Evolutionary conservation across 2,329 filamentous ascomycete species (phyloP), one percentile per base, ranked within the genome.

Genomic region (Eutypa lata): DNA sequence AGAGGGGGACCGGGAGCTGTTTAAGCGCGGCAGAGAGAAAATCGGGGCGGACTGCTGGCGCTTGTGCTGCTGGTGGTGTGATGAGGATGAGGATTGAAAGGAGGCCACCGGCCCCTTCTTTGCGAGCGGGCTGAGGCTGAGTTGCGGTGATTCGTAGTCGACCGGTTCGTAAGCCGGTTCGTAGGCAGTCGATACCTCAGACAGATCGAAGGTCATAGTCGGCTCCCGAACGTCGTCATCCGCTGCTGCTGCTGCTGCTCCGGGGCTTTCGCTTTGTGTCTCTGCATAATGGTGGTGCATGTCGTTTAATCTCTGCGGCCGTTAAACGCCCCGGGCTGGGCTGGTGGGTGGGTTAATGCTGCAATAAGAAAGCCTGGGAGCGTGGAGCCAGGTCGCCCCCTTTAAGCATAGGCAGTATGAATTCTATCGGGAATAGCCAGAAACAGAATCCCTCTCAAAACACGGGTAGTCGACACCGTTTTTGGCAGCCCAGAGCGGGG

Each of bases 1-100:
- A 19, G 59, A 51, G 16, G 45, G 58, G 33, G 55, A 45, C 19
- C 22, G 13, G 22, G 42, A 28, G 4, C 26, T 47, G 43, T 54
- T 59, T 33, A 51, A 31, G 43, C 37, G 48, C n/a, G 51, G 53
- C 16, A 54, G 48, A 13, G 59, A 37, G 47, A 61, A 49, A 24
- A 42, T 57, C 16, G 63, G 60, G 14, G 56, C 56, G 2, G 63
- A 65, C 26, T 64, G 63, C 48, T 67, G 66, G 7, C 65, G 62
- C 47, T 63, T 61, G 45, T 67, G 65, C 35, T 61, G 62, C 33
- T 57, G 45, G 44, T 59, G 50, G 43, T 51, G 53, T 19, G 59
- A 50, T 35, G 49, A 44, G 3, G 13, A 24, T 14, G 22, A 16
- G 3, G 13, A 24, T 14, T 13, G 7, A 18, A 19, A 24, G 19